Conservation (phyloP, 257 asterid species). For the Fraxinus americana region DNA sequence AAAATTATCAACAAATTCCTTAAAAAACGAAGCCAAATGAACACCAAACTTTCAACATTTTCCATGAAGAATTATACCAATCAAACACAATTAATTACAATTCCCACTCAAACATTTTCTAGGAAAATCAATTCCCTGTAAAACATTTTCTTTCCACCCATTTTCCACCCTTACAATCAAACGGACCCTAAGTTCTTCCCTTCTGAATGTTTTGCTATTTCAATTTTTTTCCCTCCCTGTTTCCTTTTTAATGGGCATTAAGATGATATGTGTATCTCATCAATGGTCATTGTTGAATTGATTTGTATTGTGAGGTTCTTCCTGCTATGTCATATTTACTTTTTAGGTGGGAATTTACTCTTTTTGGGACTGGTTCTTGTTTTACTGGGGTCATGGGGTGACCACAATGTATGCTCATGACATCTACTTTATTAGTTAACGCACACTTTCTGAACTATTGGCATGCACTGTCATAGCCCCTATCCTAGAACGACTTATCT, state of each 20-base stretch:
- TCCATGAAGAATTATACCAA: too few species aligned
- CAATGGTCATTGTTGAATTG: not conserved
- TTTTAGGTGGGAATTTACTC: not conserved
- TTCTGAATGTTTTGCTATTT: constrained; percentile 15
- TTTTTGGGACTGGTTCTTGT: not conserved
- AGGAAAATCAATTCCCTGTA: too few species aligned
- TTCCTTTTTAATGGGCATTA: not conserved
- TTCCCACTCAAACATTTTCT: too few species aligned
- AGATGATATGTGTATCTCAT: not conserved
- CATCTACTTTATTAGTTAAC: not conserved
- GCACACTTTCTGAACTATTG: not conserved
- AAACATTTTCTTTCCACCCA: too few species aligned
- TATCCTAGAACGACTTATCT: too few species aligned
- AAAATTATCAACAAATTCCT: too few species aligned
- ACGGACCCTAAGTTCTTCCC: too few species aligned
- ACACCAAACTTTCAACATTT: too few species aligned
- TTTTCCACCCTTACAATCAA: too few species aligned
- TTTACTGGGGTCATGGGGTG: not conserved
- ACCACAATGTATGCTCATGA: not conserved
- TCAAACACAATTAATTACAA: too few species aligned
- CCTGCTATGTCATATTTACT: constrained; percentile 4
- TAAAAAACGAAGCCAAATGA: too few species aligned
- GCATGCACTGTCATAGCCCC: not conserved
- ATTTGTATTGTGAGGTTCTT: not conserved
- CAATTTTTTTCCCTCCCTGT: not conserved